These are phyloP conservation scores for Leishmania braziliensis DNA, from an alignment of 208 protist species.

Conservation along the genomic window DNA sequence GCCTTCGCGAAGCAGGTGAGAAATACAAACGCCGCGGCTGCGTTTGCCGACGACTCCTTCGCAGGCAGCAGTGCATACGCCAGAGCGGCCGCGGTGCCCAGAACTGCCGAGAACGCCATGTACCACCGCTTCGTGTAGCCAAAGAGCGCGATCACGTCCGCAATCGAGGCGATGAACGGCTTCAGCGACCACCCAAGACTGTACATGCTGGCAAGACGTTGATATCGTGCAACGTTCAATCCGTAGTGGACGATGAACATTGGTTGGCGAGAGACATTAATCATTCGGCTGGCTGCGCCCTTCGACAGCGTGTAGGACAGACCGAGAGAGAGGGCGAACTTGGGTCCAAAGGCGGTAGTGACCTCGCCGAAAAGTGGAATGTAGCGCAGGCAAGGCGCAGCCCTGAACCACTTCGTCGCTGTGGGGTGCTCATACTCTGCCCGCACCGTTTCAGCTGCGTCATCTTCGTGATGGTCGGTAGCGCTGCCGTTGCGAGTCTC, in stretches of 20 bases:
- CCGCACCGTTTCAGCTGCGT: background rate
- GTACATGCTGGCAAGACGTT: conserved; percentile 39
- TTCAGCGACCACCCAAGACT: conserved; percentile 54
- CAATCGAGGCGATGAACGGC: conserved; percentile 42
- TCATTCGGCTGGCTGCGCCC: conserved; percentile 40
- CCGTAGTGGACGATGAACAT: conserved; percentile 48
- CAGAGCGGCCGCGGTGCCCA: conserved; percentile 30
- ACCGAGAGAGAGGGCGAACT: conserved; percentile 36
- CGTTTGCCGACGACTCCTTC: conserved; percentile 24
- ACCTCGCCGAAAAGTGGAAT: conserved; percentile 47
- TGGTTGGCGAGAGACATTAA: conserved; percentile 34
- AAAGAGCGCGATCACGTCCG: conserved; percentile 45
- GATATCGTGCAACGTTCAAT: conserved; percentile 29
- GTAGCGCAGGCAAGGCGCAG: conserved; percentile 21
- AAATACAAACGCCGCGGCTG: conserved; percentile 42
- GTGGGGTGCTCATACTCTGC: conserved; percentile 15
- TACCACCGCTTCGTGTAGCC: conserved; percentile 64
- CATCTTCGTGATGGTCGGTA: background rate
- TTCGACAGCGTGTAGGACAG: conserved; percentile 41
- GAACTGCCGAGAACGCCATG: conserved; percentile 34
- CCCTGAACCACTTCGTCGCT: conserved; percentile 19
- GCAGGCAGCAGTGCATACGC: conserved; percentile 41
- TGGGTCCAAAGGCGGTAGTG: conserved; percentile 42
- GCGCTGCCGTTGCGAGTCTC: background rate
- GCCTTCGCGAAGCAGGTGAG: conserved; percentile 36